Percentiles rank a stretch among this genome's conserved stretches.
phyloP scores from a whole-genome alignment of 768 basidiomycete species.

The Gloeostereum incarnatum region DNA sequence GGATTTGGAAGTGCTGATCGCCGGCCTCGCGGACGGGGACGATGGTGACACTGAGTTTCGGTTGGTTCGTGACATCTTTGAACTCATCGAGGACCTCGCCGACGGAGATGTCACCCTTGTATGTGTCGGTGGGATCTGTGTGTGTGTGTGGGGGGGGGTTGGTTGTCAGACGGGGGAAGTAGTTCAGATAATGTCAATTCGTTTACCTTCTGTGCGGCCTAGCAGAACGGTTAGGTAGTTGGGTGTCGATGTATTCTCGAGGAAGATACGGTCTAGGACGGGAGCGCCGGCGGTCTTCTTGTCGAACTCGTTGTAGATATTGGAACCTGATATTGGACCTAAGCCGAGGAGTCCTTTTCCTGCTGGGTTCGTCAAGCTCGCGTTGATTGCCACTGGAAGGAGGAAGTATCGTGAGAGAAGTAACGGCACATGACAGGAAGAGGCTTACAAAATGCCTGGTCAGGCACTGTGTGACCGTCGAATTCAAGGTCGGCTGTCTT shows the following conservation, averaged over 20 bases:
- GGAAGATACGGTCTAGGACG: slow-evolving; percentile 58
- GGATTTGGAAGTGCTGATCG: slow-evolving; percentile 57
- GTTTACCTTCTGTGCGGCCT: slow-evolving; percentile 37
- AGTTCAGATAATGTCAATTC: not conserved
- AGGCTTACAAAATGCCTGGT: slow-evolving; percentile 40
- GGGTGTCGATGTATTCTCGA: slow-evolving; percentile 42
- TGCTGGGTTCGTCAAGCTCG: slow-evolving; percentile 17
- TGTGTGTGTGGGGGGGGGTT: not conserved
- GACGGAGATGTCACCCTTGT: slow-evolving; percentile 54
- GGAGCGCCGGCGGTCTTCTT: slow-evolving; percentile 30
- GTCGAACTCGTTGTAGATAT: slow-evolving; percentile 25
- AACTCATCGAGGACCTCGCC: slow-evolving; percentile 47
- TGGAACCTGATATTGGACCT: slow-evolving; percentile 52
- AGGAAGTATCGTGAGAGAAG: not conserved
- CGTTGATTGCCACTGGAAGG: slow-evolving; percentile 28
- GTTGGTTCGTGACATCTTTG: slow-evolving; percentile 36
- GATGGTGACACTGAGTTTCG: slow-evolving; percentile 37
- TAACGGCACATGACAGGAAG: slow-evolving; percentile 7
- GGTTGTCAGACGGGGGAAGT: not conserved
- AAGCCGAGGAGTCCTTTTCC: slow-evolving; percentile 40
- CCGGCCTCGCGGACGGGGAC: slow-evolving; percentile 19
- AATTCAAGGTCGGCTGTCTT: slow-evolving; percentile 34
- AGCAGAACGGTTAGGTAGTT: slow-evolving; percentile 60
- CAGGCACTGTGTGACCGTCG: slow-evolving; percentile 28
- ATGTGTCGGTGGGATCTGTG: slow-evolving; percentile 36